phyloP scores from a whole-genome alignment of 345 rosid genomes.

The Dipteronia sinensis region DNA sequence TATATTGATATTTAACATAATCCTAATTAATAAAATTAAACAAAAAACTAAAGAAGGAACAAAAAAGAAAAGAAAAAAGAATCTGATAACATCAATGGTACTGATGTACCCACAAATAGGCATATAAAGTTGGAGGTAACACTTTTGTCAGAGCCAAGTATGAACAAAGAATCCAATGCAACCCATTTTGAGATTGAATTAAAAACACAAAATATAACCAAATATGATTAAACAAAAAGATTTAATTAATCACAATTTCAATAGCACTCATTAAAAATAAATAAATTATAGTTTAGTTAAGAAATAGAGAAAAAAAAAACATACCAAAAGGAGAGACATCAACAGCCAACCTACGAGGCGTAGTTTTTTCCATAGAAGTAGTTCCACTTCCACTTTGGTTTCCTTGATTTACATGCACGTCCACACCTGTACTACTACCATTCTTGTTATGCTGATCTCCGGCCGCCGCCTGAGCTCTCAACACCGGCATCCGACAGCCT shows the following conservation, averaged over 20 bases:
- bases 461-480: slow-evolving; percentile 40
- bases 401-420: slow-evolving; percentile 49
- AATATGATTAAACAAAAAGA: not conserved
- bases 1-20: too few relatives aligned
- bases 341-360: slow-evolving; percentile 44
- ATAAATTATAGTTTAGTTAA: not conserved
- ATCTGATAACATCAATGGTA: not conserved
- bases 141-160: not conserved
- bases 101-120: not conserved
- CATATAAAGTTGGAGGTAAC: not conserved
- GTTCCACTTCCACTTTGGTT: slow-evolving; percentile 23
- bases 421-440: slow-evolving; percentile 34
- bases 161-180: not conserved
- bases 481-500: slow-evolving; percentile 19
- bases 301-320: slow-evolving; percentile 1
- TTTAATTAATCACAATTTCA: not conserved
- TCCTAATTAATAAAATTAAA: too few relatives aligned
- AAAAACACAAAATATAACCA: not conserved
- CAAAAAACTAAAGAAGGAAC: too few relatives aligned
- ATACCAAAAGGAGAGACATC: slow-evolving; percentile 75
- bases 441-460: slow-evolving; percentile 38
- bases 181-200: not conserved
- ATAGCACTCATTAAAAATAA: not conserved
- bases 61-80: not conserved
- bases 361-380: slow-evolving; percentile 41